Base-by-base conservation (phyloP, 2,329 filamentous ascomycete species). In the Penicillium thymicola region DNA sequence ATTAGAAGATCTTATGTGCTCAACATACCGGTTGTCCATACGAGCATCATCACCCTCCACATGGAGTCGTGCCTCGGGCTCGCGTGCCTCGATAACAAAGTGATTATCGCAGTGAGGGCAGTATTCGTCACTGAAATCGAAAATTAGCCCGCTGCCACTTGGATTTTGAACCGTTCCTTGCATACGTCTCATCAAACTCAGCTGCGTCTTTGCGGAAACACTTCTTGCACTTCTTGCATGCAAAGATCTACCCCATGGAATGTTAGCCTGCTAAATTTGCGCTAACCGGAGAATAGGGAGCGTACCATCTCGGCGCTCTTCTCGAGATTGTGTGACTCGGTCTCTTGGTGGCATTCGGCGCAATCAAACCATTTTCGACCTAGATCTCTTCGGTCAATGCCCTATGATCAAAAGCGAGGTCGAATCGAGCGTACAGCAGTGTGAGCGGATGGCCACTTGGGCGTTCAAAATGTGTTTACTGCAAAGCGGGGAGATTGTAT, bases 21-120 rank as follows among this genome's bases (percentile, higher is more conserved):
- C 28, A 34, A 59, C 71, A 44, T 72, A 81, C 78, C 89, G 85
- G 68, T 84, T 85, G 75, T 99, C 90, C 66, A 92, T 83, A 58
- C 94, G 82, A 3, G 87, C 87, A 76, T 99, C 95, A 61, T 95
- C 93, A 59, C 93, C 90, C 79, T 99, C 94, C 50, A 99, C 84
- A 64, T 92, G 85, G 50, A 99, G 78, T 36, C 89, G 84, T 10
- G 92, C 84, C 76, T 95, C 89, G 23, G 94, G 90, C 5, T 88
- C 90, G 65, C 89, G 76, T 50, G 94, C 95, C 5, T 97, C 92
- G 62, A 99, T 81, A 38, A 99, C 89, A 71, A 92, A 99, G 77
- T 99, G 95, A 78, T 99, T 99, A 73, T 99, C 94, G 80, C 94
- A 99, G 79, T 97, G 90, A 23, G 94, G 95, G 80, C 94, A 99